Evolutionary conservation across 257 asterid species (phyloP).

Genomic region (Jacaranda mimosifolia): DNA sequence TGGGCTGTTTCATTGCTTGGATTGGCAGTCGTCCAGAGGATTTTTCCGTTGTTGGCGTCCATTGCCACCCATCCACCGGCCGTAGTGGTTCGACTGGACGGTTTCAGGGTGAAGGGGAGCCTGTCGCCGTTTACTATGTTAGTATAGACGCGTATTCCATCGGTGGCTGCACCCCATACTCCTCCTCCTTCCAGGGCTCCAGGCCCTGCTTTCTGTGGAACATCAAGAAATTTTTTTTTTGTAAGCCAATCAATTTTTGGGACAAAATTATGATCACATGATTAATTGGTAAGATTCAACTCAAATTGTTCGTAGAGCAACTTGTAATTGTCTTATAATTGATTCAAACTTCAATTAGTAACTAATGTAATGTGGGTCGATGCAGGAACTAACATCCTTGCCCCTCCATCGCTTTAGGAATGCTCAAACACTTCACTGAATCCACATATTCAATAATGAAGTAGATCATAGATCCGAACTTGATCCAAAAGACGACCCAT

Average conservation of each 20-base stretch:
- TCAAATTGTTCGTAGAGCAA: too few relatives aligned
- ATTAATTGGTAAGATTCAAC: not conserved
- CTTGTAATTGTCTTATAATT: too few relatives aligned
- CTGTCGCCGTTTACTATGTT: conserved; percentile 60
- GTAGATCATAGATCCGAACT: too few relatives aligned
- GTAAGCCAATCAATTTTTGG: too few relatives aligned
- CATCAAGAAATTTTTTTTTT: not conserved
- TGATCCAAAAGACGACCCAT: too few relatives aligned
- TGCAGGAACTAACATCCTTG: too few relatives aligned
- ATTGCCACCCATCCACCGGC: conserved; percentile 88
- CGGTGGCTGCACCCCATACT: conserved; percentile 83
- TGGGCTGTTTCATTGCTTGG: conserved; percentile 75
- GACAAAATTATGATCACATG: too few relatives aligned
- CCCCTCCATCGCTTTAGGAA: too few relatives aligned
- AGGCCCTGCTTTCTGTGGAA: conserved; percentile 68
- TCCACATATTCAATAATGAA: too few relatives aligned
- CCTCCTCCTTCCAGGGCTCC: conserved; percentile 79
- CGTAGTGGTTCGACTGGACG: conserved; percentile 58
- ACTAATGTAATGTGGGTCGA: too few relatives aligned
- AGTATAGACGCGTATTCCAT: conserved; percentile 66
- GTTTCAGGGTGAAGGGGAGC: conserved; percentile 60
- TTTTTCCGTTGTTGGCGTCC: conserved; percentile 68
- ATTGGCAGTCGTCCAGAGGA: conserved; percentile 78
- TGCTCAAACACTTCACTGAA: too few relatives aligned
- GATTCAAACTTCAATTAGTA: too few relatives aligned